A percentile compares a stretch with the other conserved stretches of the same genome.
Evolutionary conservation across 1,284 basidiomycete species (phyloP).

Genomic region (Hemileia vastatrix): DNA sequence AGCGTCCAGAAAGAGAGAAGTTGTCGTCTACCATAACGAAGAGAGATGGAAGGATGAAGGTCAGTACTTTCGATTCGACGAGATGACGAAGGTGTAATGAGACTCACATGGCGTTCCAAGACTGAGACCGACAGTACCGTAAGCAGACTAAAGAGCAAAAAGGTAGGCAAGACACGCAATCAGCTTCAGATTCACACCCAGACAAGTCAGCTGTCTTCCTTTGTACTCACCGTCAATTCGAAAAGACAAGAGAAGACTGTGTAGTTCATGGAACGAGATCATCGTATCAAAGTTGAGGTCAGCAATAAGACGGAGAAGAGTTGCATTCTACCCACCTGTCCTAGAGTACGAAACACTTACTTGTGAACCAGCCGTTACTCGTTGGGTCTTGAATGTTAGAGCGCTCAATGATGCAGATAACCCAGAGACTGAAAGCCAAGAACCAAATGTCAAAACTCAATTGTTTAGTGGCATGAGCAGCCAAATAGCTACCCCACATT

Average conservation of each 20-base stretch:
- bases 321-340: too few relatives aligned
- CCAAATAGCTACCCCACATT: constrained; percentile 40
- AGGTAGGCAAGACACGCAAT: constrained; percentile 27
- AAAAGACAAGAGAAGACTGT: too few relatives aligned
- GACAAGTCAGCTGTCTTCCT: too few relatives aligned
- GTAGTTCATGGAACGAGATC: too few relatives aligned
- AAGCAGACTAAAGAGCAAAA: constrained; percentile 81
- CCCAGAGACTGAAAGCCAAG: constrained; percentile 41
- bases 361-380: too few relatives aligned
- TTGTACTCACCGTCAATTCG: too few relatives aligned
- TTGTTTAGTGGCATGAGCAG: constrained; percentile 40
- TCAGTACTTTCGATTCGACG: rapidly evolving
- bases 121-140: constrained; percentile 79
- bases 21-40: constrained; percentile 45
- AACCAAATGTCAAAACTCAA: constrained; percentile 33
- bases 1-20: constrained; percentile 68
- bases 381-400: constrained; percentile 37
- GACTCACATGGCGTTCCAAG: constrained; percentile 57
- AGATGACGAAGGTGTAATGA: not conserved
- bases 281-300: too few relatives aligned
- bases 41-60: not conserved
- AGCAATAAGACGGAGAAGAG: too few relatives aligned
- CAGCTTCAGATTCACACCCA: too few relatives aligned
- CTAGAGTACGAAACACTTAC: too few relatives aligned
- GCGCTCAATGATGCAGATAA: constrained; percentile 42